Conservation (phyloP, 2,329 filamentous ascomycete species). For the Cladophialophora immunda region DNA sequence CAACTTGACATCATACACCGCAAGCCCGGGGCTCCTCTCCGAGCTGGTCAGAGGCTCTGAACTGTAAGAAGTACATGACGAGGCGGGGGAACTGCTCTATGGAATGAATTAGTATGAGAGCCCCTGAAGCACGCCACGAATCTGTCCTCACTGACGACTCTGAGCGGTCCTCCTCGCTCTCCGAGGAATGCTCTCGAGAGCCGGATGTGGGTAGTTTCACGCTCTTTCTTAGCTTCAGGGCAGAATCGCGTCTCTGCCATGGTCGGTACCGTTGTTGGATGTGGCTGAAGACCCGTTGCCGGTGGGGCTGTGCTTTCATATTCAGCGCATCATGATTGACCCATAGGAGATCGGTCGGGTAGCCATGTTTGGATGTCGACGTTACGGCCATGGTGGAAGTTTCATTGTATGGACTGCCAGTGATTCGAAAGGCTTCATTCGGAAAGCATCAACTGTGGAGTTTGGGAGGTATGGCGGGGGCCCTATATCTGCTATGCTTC, state of each 20-base stretch:
- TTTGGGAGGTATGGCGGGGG: background rate
- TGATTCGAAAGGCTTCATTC: background rate
- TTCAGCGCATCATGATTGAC: constrained; percentile 21
- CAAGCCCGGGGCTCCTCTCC: background rate
- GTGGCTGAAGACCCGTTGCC: constrained; percentile 19
- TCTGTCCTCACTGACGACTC: constrained; percentile 4
- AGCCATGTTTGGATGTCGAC: constrained; percentile 6
- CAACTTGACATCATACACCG: background rate
- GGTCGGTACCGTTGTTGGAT: constrained; percentile 20
- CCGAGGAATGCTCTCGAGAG: constrained; percentile 3
- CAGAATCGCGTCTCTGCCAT: constrained; percentile 13
- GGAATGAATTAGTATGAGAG: background rate
- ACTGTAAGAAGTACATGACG: constrained; percentile 4
- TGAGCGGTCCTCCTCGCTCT: constrained; percentile 14
- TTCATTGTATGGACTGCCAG: constrained; percentile 1
- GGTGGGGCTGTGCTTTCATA: constrained; percentile 20
- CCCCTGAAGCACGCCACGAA: background rate
- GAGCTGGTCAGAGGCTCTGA: constrained; percentile 1
- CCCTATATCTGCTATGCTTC: background rate
- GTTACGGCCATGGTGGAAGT: constrained; percentile 8
- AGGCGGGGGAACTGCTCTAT: constrained; percentile 14
- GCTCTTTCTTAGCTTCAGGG: constrained; percentile 14
- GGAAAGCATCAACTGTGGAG: background rate
- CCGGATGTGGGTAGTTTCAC: background rate
- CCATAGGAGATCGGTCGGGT: constrained; percentile 10